These are phyloP conservation scores for Juglanconis juglandina DNA, from an alignment of 2,329 filamentous ascomycete species.

Conservation along the genomic window DNA sequence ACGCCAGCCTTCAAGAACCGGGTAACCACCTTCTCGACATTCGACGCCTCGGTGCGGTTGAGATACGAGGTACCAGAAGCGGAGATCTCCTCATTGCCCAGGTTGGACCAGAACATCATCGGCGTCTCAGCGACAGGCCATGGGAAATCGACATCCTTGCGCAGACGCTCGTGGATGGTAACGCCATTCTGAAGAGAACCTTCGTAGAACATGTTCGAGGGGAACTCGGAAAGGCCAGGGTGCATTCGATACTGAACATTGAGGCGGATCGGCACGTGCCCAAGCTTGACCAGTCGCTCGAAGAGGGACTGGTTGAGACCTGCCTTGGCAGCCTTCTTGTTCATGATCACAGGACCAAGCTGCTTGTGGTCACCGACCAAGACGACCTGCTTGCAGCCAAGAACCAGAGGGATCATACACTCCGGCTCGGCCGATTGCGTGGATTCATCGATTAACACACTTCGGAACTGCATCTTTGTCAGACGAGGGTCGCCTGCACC, in stretches of 20 bases:
- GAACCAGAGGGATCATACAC: constrained; percentile 95
- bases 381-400: constrained; percentile 99
- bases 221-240: constrained; percentile 92
- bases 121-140: constrained; percentile 93
- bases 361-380: constrained; percentile 98
- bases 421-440: constrained; percentile 97
- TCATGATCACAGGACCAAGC: constrained; percentile 98
- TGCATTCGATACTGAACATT: constrained; percentile 99
- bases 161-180: constrained; percentile 80
- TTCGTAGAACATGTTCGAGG: constrained; percentile 99
- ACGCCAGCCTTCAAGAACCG: constrained; percentile 98
- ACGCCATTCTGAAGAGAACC: constrained; percentile 96
- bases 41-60: constrained; percentile 93
- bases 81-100: constrained; percentile 96
- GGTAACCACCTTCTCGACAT: constrained; percentile 97
- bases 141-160: constrained; percentile 93
- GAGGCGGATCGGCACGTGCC: constrained; percentile 83
- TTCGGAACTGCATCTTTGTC: constrained; percentile 96
- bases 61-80: constrained; percentile 97
- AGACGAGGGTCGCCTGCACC: constrained; percentile 94
- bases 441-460: constrained; percentile 95
- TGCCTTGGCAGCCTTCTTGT: constrained; percentile 98
- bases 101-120: constrained; percentile 99
- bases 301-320: constrained; percentile 98
- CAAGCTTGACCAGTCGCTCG: constrained; percentile 90